Percentiles rank a stretch among this genome's conserved stretches.
Evolutionary conservation across 805 yeast species (phyloP).

Genomic region (Cyberlindnera amylophila): DNA sequence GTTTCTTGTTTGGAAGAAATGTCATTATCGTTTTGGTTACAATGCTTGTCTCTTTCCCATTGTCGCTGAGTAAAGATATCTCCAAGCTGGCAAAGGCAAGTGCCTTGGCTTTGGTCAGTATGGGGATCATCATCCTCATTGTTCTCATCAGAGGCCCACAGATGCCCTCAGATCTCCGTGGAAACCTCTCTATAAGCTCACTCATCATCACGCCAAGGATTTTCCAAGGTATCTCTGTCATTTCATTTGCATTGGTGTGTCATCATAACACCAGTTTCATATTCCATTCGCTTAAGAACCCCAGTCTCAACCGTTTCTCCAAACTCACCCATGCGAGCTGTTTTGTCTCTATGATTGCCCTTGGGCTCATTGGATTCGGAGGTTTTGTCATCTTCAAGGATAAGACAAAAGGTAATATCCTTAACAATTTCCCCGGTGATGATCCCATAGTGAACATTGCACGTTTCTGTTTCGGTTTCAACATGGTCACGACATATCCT

Average conservation of each 20-base stretch:
- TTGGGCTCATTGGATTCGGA: constrained; percentile 71
- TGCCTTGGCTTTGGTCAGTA: constrained; percentile 79
- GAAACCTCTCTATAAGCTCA: constrained; percentile 39
- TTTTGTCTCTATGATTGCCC: constrained; percentile 71
- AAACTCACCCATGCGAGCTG: constrained; percentile 82
- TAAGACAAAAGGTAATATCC: constrained; percentile 78
- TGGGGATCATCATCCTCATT: constrained; percentile 71
- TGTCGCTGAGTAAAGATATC: constrained; percentile 76
- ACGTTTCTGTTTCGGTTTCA: constrained; percentile 84
- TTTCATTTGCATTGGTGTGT: constrained; percentile 92
- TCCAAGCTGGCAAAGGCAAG: constrained; percentile 83
- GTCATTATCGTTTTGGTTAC: constrained; percentile 70
- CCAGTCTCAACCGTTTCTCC: constrained; percentile 72
- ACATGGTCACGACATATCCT: constrained; percentile 91
- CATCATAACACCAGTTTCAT: constrained; percentile 93
- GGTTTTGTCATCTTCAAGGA: constrained; percentile 76
- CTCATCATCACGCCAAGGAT: constrained; percentile 59
- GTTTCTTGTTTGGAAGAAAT: constrained; percentile 60
- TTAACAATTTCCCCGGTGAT: constrained; percentile 78
- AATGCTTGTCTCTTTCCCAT: constrained; percentile 71
- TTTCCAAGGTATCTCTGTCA: constrained; percentile 90
- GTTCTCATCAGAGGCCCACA: constrained; percentile 74
- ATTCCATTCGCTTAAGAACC: constrained; percentile 74
- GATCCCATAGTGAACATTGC: constrained; percentile 81
- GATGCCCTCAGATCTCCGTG: constrained; percentile 44